These are phyloP conservation scores for Tylopilus sp. DNA, from an alignment of 1,284 basidiomycete genomes.

Conservation along the genomic window DNA sequence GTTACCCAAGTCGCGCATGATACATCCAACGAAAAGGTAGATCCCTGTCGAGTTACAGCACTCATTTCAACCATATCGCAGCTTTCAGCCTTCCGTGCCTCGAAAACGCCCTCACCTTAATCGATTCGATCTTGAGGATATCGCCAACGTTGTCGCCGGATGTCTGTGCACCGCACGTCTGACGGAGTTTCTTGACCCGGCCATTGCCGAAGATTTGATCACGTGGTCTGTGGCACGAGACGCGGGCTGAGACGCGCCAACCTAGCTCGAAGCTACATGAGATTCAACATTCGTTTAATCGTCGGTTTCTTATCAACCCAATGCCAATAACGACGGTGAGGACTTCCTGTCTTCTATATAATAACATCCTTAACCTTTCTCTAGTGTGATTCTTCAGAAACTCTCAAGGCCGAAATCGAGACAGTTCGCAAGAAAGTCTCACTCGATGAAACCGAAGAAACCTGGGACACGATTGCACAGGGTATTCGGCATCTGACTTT, in stretches of 20 bases:
- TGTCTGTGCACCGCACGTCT: background rate
- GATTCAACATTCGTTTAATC: constrained; percentile 4
- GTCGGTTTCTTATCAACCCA: constrained; percentile 6
- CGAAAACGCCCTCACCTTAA: constrained; percentile 25
- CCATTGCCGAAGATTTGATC: constrained; percentile 22
- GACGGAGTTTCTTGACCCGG: constrained; percentile 25
- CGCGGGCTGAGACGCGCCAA: constrained; percentile 23
- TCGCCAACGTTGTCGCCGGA: constrained; percentile 14
- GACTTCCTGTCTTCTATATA: accelerated
- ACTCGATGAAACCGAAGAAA: constrained; percentile 73
- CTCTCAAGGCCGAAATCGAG: constrained; percentile 42
- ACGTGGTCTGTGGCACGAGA: constrained; percentile 24
- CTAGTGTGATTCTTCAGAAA: constrained; percentile 35
- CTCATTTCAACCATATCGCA: background rate
- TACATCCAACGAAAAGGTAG: constrained; percentile 20
- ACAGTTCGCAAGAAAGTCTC: constrained; percentile 42
- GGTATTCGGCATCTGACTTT: constrained; percentile 49
- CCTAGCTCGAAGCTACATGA: constrained; percentile 21
- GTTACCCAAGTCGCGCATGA: constrained; percentile 11
- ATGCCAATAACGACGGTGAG: constrained; percentile 34
- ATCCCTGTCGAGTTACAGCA: background rate
- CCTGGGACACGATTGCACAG: constrained; percentile 71
- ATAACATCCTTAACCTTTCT: constrained; percentile 2
- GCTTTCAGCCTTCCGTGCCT: background rate
- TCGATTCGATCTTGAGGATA: constrained; percentile 18